These are phyloP conservation scores for Sphagnum magellanicum DNA, from an alignment of 228 moss, liverwort and hornwort species.

Conservation along the genomic window DNA sequence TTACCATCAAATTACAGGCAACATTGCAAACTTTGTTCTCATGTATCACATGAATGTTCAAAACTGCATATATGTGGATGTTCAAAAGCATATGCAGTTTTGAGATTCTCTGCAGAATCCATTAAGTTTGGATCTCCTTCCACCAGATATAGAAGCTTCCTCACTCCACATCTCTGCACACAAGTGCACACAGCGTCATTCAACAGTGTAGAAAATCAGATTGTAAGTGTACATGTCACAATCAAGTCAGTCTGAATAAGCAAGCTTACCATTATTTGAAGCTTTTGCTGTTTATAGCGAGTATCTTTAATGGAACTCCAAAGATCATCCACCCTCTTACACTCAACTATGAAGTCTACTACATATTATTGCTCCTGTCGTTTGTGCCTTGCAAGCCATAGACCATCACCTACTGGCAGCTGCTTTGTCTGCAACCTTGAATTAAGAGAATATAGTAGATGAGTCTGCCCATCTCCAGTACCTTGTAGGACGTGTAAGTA, in stretches of 20 bases:
- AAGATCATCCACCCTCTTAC: slow-evolving; percentile 82
- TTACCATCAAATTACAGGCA: no score
- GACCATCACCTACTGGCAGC: slow-evolving; percentile 83
- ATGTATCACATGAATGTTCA: no score
- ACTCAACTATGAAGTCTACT: slow-evolving; percentile 94
- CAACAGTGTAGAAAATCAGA: background rate
- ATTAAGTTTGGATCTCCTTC: slow-evolving; percentile 88
- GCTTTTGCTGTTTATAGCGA: slow-evolving; percentile 92
- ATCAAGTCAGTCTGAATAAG: background rate
- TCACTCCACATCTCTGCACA: slow-evolving; percentile 85
- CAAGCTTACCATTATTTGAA: slow-evolving; percentile 57
- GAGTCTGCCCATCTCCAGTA: no score
- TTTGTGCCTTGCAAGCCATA: slow-evolving; percentile 95
- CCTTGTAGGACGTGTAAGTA: background rate
- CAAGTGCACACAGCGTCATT: background rate
- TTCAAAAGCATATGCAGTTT: slow-evolving; percentile 65
- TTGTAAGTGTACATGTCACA: background rate
- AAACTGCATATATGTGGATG: no score
- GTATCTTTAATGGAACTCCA: slow-evolving; percentile 85
- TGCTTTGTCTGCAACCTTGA: slow-evolving; percentile 48
- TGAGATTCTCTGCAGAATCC: slow-evolving; percentile 60
- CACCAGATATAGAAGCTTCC: slow-evolving; percentile 72
- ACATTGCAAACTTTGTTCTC: no score
- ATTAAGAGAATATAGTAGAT: background rate
- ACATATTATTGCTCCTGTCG: slow-evolving; percentile 60